Base-by-base conservation (phyloP, 1,284 basidiomycete species). In the Sporisorium graminicola region DNA sequence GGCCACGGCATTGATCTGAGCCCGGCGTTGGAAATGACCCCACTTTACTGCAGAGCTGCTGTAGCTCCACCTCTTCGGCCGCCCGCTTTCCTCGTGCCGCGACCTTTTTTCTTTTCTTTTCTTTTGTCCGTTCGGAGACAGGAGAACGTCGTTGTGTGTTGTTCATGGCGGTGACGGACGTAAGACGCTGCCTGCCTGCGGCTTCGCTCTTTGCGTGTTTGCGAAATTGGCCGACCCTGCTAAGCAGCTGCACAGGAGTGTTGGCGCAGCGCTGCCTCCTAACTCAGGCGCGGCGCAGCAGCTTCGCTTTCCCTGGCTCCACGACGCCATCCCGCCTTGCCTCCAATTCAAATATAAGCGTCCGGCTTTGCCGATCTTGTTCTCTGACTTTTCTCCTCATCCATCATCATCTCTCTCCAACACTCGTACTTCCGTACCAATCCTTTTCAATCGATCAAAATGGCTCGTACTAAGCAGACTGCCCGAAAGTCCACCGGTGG, bases 401-500 rank as follows among this genome's bases (percentile, higher is more conserved):
- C 71, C 40, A 62, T 47, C 55, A 61, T 55, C 53, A 57, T 66
- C 60, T 43, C 20, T 67, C 66, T 33, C 37, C 16, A 29, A n/a
- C 27, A 49, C 65, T 62, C 46, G 58, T 73, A 61, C 63, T 44
- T 49, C 59, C 29, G 71, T 68, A 74, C 71, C 58, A 53, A 35
- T 46, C 44, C 33, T 44, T 50, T 61, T 33, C 50, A 42, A 58
- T 61, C 70, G 59, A 42, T 61, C 74, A 78, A 63, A 62, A 84
- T 85, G 84, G 84, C 84, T 60, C 81, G 84, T 54, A 85, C 84
- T 35, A 85, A 92, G 89, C 92, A 93, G 89, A 94, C 92, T 79
- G 92, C 91, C 74, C 91, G 91, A 87, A 92, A 93, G 88, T 92
- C 93, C 57, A 94, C 93, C 78, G 92, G 92, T 90, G 92, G 89